Percentiles rank a stretch among this genome's conserved stretches.
Conservation (phyloP, 2,329 filamentous ascomycete species). For the Penicillium capsulatum region DNA sequence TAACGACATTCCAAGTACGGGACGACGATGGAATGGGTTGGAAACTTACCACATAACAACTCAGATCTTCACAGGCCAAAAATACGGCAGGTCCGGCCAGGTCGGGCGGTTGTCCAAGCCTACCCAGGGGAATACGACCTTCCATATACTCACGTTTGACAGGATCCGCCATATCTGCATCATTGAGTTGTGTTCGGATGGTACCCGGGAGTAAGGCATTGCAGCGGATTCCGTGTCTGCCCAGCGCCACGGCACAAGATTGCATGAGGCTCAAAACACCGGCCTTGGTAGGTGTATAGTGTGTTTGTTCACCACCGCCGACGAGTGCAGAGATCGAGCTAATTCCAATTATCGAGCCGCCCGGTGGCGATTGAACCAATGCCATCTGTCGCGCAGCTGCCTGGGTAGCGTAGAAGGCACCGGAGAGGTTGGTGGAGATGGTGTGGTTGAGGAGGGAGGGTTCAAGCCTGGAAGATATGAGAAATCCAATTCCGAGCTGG, state of each 20-base stretch:
- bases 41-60: constrained; percentile 62
- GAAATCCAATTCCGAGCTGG: neutral
- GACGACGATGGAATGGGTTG: no score
- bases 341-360: constrained; percentile 66
- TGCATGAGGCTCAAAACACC: constrained; percentile 79
- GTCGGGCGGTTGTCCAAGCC: constrained; percentile 68
- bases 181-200: constrained; percentile 78
- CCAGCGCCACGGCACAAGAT: constrained; percentile 73
- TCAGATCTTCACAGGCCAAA: constrained; percentile 72
- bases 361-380: constrained; percentile 61
- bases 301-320: constrained; percentile 72
- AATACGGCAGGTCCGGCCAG: constrained; percentile 82
- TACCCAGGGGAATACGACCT: constrained; percentile 70
- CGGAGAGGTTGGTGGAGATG: constrained; percentile 74
- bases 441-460: constrained; percentile 68
- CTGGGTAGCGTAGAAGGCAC: constrained; percentile 84
- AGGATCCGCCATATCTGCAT: constrained; percentile 71
- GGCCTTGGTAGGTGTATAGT: constrained; percentile 87
- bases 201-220: constrained; percentile 82
- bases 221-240: constrained; percentile 70
- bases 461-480: constrained; percentile 48
- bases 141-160: constrained; percentile 75
- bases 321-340: constrained; percentile 42
- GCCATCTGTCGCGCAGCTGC: constrained; percentile 82
- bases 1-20: no score